phyloP scores from a whole-genome alignment of 495 filamentous ascomycete genomes.

The Chaetomium fimeti region DNA sequence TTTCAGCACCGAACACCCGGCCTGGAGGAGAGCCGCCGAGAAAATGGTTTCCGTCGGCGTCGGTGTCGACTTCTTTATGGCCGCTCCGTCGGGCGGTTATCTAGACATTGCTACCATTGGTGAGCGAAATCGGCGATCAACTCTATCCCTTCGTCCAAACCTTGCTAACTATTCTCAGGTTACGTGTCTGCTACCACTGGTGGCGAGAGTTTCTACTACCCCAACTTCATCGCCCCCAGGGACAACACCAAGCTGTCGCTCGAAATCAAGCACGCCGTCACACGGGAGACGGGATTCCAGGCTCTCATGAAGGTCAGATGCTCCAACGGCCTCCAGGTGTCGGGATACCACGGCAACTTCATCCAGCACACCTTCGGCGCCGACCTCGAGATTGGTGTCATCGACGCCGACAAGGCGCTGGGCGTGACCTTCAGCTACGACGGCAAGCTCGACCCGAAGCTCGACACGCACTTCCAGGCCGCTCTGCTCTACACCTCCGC shows the following conservation, averaged over 20 bases:
- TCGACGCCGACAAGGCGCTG: slow-evolving; percentile 92
- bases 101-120: slow-evolving; percentile 93
- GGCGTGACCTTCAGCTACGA: slow-evolving; percentile 94
- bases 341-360: slow-evolving; percentile 93
- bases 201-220: slow-evolving; percentile 93
- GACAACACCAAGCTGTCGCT: slow-evolving; percentile 80
- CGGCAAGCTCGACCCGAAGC: slow-evolving; percentile 91
- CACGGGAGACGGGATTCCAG: slow-evolving; percentile 90
- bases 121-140: slow-evolving; percentile 42
- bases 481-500: slow-evolving; percentile 93
- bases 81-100: slow-evolving; percentile 82
- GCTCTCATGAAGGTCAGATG: slow-evolving; percentile 98
- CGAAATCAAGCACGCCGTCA: slow-evolving; percentile 86
- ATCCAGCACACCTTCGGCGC: slow-evolving; percentile 91
- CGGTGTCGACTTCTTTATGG: slow-evolving; percentile 91
- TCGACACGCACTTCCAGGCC: slow-evolving; percentile 97
- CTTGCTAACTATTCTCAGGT: slow-evolving; percentile 44
- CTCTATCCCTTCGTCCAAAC: neutral
- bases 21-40: slow-evolving; percentile 75
- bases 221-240: slow-evolving; percentile 85
- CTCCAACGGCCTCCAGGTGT: slow-evolving; percentile 92
- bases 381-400: slow-evolving; percentile 89
- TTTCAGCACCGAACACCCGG: slow-evolving; percentile 83
- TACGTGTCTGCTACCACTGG: slow-evolving; percentile 76
- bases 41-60: slow-evolving; percentile 87